These are phyloP conservation scores for Colletotrichum brevisporum DNA, from an alignment of 2,329 filamentous ascomycete species.

Conservation along the genomic window DNA sequence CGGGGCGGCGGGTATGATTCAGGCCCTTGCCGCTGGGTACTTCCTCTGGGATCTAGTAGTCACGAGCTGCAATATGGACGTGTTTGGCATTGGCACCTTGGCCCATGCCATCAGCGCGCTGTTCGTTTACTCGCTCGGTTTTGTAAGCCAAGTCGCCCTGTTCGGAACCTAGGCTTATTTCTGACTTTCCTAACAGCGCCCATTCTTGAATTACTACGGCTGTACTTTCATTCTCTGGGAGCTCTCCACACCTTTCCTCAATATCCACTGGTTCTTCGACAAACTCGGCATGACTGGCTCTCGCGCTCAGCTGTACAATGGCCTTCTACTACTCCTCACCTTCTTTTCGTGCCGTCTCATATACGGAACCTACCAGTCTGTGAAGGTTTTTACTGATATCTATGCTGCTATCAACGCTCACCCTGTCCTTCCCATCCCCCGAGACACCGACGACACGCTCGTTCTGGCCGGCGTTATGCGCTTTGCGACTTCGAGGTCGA, in stretches of 20 bases:
- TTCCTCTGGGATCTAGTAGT: conserved; percentile 87
- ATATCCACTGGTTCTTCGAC: conserved; percentile 94
- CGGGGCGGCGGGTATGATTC: conserved; percentile 78
- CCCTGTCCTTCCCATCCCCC: conserved; percentile 37
- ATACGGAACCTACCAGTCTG: conserved; percentile 82
- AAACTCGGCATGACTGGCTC: conserved; percentile 86
- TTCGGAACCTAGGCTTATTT: conserved; percentile 36
- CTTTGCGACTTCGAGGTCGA: conserved; percentile 64
- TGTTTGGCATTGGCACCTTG: conserved; percentile 83
- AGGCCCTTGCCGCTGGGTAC: conserved; percentile 84
- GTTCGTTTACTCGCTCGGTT: conserved; percentile 82
- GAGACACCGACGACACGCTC: conserved; percentile 42
- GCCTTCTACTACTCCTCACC: conserved; percentile 77
- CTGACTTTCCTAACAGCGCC: conserved; percentile 67
- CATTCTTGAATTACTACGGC: conserved; percentile 88
- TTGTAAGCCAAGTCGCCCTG: conserved; percentile 69
- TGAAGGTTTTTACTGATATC: conserved; percentile 79
- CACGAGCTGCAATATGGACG: conserved; percentile 75
- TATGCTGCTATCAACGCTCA: conserved; percentile 66
- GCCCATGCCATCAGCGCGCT: conserved; percentile 83
- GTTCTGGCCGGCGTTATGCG: conserved; percentile 59
- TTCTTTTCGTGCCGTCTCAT: conserved; percentile 85
- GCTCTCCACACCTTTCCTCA: conserved; percentile 86
- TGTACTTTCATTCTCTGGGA: conserved; percentile 89
- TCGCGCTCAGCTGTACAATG: conserved; percentile 81